phyloP scores from a whole-genome alignment of 805 yeast species.

The Starmera quercuum region DNA sequence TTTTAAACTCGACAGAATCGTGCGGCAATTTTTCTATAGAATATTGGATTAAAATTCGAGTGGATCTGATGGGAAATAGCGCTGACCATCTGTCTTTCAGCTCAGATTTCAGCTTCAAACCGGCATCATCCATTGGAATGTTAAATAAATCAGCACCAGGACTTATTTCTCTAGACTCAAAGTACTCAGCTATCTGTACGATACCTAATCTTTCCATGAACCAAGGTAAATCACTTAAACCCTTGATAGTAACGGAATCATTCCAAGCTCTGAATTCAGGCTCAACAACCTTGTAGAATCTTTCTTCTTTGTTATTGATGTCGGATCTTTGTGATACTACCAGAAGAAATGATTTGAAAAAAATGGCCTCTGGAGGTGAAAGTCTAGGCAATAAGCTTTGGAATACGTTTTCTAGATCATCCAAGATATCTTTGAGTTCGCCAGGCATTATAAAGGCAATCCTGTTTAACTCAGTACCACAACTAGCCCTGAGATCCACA shows the following conservation, averaged over 20 bases:
- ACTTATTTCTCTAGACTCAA: slow-evolving; percentile 72
- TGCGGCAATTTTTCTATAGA: slow-evolving; percentile 87
- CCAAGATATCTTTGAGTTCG: slow-evolving; percentile 69
- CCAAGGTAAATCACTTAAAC: slow-evolving; percentile 87
- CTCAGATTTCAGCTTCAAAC: slow-evolving; percentile 64
- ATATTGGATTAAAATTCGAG: slow-evolving; percentile 90
- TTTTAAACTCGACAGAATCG: slow-evolving; percentile 62
- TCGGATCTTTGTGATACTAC: slow-evolving; percentile 88
- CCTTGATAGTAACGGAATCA: slow-evolving; percentile 83
- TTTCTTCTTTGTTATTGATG: slow-evolving; percentile 60
- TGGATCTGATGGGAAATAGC: slow-evolving; percentile 91
- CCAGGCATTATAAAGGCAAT: slow-evolving; percentile 95
- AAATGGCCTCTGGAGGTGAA: slow-evolving; percentile 86
- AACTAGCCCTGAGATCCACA: slow-evolving; percentile 80
- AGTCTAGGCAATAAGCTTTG: slow-evolving; percentile 65
- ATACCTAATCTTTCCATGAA: slow-evolving; percentile 97
- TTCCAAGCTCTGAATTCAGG: slow-evolving; percentile 93
- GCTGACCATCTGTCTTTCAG: slow-evolving; percentile 90
- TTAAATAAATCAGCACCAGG: slow-evolving; percentile 67
- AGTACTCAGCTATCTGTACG: slow-evolving; percentile 87
- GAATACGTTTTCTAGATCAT: slow-evolving; percentile 77
- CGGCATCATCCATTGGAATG: slow-evolving; percentile 86
- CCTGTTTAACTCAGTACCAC: slow-evolving; percentile 92
- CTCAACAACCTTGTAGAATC: slow-evolving; percentile 84
- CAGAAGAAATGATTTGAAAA: slow-evolving; percentile 83